Base-by-base conservation (phyloP, 176 grass and related monocot genomes). In the Musa itinerans region DNA sequence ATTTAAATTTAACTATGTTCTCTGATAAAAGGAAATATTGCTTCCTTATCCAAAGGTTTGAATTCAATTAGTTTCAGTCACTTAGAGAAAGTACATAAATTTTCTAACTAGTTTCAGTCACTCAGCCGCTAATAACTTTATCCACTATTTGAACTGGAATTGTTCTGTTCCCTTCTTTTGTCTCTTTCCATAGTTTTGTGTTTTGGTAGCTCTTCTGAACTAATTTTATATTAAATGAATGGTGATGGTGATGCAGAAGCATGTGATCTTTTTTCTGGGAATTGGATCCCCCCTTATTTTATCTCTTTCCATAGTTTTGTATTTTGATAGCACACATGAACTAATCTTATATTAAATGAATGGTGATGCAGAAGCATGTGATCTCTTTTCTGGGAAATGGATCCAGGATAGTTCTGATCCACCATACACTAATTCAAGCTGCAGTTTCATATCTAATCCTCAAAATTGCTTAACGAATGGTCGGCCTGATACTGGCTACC, bases 381-480 rank as follows among this genome's bases (percentile, higher is more conserved):
- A 77, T 52, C 48, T 77, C 8, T 77, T 65, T n/a, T 77, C 19
- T 17, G 75, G 75, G 49, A 11, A 77, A 49, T 77, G 75, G 75
- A 53, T 65, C 52, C 61, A 48, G 0, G 49, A 77, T 52, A 10
- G 54, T 75, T 77, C 75, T 10, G 20, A 20, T 16, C 61, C 75
- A 15, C 4, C 13, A 65, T 77, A 77, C 62, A 52, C 75, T 21
- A 77, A 77, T 65, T 63, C 75, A 65, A 77, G 75, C 62, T 77
- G 75, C 58, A 52, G n/a, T 2, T 77, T 24, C 20, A 77, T 77
- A 65, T 63, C 11, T 77, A 10, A 11, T 16, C 13, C n/a, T 20
- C 75, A 77, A 52, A 13, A 77, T 65, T 77, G 75, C 25, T 53
- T 77, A 61, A 77, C 48, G 52, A 77, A 77, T 65, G 75, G 75